phyloP scores from a whole-genome alignment of 106 monocot species.

The Amphibolis antarctica region DNA sequence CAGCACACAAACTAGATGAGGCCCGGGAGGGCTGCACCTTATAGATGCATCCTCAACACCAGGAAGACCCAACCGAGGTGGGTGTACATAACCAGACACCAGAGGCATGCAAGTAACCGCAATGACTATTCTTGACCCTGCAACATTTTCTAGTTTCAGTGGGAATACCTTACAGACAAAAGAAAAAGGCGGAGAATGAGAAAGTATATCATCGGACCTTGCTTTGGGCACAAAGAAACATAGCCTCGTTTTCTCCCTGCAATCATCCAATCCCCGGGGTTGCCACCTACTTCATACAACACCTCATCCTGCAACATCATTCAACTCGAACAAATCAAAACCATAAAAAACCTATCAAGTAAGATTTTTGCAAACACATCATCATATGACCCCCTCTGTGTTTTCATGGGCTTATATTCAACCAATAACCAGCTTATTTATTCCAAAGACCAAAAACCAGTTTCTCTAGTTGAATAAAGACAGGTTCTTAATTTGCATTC shows the following conservation, averaged over 20 bases:
- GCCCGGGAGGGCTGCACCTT: constrained; percentile 75
- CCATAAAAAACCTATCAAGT: too few species aligned
- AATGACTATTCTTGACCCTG: constrained; percentile 77
- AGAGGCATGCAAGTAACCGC: constrained; percentile 71
- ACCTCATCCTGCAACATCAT: constrained; percentile 48
- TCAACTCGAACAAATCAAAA: background rate
- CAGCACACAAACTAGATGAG: constrained; percentile 77
- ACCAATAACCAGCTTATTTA: too few species aligned
- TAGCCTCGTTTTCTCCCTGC: constrained; percentile 93
- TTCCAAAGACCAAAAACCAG: too few species aligned
- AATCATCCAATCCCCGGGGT: constrained; percentile 95
- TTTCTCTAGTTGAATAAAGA: too few species aligned
- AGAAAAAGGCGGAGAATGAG: background rate
- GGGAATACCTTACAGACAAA: background rate
- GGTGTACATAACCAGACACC: constrained; percentile 76
- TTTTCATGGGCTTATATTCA: too few species aligned
- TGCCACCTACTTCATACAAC: constrained; percentile 86
- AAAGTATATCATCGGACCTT: constrained; percentile 26
- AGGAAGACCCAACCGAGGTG: constrained; percentile 68
- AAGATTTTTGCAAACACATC: too few species aligned
- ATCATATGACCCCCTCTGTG: too few species aligned
- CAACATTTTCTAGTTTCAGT: background rate
- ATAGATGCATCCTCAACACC: constrained; percentile 53
- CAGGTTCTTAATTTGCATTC: too few species aligned
- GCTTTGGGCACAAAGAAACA: constrained; percentile 34